These are phyloP conservation scores for Apiospora koreana DNA, from an alignment of 2,329 filamentous ascomycete genomes.

Conservation along the genomic window DNA sequence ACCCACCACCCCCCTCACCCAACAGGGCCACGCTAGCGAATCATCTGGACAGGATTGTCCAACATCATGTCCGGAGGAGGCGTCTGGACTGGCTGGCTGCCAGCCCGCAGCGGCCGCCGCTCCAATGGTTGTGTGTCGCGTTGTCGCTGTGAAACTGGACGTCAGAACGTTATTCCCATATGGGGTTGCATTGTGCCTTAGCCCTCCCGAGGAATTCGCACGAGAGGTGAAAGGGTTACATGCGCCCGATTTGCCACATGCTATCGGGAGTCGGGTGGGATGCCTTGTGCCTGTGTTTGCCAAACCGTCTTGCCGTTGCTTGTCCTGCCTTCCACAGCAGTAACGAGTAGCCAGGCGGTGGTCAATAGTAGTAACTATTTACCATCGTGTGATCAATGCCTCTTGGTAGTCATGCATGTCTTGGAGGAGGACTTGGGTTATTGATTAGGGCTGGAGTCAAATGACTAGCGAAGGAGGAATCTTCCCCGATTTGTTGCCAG, in stretches of 20 bases:
- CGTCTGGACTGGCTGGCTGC: background rate
- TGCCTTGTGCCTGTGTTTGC: background rate
- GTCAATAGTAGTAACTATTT: background rate
- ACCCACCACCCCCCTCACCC: background rate
- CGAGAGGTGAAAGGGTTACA: background rate
- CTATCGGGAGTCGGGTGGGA: background rate
- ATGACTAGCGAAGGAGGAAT: background rate
- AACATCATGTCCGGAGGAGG: background rate
- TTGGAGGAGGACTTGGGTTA: background rate
- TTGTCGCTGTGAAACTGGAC: background rate
- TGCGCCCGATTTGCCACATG: slow-evolving; percentile 5
- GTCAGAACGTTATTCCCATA: slow-evolving; percentile 6
- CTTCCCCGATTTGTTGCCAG: slow-evolving; percentile 1
- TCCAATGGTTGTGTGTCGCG: slow-evolving; percentile 1
- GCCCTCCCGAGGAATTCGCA: background rate
- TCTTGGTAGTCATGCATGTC: slow-evolving; percentile 5
- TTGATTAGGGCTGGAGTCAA: background rate
- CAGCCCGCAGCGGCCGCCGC: background rate
- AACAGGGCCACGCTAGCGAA: background rate
- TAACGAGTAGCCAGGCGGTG: background rate
- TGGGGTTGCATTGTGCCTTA: background rate
- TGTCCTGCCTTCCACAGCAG: background rate
- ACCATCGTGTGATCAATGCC: background rate
- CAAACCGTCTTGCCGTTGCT: background rate
- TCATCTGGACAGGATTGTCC: slow-evolving; percentile 2